Conservation (phyloP, 2,329 filamentous ascomycete species). For the Balansia obtecta region DNA sequence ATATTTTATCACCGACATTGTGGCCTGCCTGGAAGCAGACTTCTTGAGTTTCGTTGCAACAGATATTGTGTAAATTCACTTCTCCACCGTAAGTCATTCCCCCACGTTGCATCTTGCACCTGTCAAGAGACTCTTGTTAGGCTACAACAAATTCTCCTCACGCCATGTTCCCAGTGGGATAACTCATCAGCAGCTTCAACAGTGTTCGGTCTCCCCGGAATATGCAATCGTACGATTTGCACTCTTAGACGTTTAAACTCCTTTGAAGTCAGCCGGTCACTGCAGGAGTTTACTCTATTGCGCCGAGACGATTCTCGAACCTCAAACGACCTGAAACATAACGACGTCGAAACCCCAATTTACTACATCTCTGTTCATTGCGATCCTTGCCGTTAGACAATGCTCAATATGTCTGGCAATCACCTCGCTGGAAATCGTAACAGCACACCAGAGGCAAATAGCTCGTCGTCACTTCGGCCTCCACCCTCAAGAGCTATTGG, state of each 20-base stretch:
- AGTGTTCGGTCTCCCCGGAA: constrained; percentile 14
- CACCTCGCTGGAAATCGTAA: constrained; percentile 75
- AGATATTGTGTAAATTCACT: constrained; percentile 4
- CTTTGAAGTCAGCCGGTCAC: constrained; percentile 75
- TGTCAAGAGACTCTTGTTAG: background rate
- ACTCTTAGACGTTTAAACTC: constrained; percentile 31
- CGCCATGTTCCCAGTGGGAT: background rate
- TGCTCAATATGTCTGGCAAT: constrained; percentile 55
- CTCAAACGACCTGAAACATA: background rate
- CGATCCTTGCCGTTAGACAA: constrained; percentile 16
- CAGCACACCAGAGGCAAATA: constrained; percentile 87
- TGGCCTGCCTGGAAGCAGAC: constrained; percentile 29
- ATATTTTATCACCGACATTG: constrained; percentile 1
- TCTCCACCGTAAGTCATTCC: constrained; percentile 14
- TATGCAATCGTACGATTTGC: constrained; percentile 13
- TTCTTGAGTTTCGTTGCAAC: constrained; percentile 18
- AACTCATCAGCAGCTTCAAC: constrained; percentile 1
- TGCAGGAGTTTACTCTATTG: constrained; percentile 50
- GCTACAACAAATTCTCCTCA: background rate
- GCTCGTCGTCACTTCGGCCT: constrained; percentile 69
- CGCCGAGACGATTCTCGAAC: constrained; percentile 13
- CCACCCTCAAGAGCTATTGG: constrained; percentile 67
- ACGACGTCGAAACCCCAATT: background rate
- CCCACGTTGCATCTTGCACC: background rate
- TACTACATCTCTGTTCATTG: background rate